A percentile compares a stretch with the other conserved stretches of the same genome.
Evolutionary conservation across 31 red algal species (phyloP).

Genomic region (Endocladia muricata): DNA sequence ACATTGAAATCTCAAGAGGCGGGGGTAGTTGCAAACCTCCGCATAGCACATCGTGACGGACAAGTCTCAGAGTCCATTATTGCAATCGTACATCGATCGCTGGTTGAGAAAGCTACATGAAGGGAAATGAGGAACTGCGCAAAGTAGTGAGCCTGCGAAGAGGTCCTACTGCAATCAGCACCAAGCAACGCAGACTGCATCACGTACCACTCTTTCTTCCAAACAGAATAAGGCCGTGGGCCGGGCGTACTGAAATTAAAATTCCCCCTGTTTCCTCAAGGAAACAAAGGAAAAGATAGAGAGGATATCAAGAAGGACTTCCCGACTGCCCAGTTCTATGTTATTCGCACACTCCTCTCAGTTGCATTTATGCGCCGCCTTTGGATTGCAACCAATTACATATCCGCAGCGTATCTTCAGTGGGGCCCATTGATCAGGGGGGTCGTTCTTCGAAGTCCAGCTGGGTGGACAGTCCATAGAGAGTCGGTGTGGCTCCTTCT

Average conservation of each 20-base stretch:
- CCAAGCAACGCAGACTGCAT: background rate
- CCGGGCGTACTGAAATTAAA: background rate
- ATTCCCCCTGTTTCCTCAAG: background rate
- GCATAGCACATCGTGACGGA: background rate
- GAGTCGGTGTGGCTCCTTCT: background rate
- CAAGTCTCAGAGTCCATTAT: background rate
- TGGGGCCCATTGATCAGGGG: background rate
- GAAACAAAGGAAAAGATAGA: background rate
- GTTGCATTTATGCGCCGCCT: background rate
- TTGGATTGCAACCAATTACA: background rate
- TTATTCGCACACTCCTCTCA: background rate
- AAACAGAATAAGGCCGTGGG: background rate
- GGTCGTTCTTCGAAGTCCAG: background rate
- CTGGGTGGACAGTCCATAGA: background rate
- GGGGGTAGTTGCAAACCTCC: background rate
- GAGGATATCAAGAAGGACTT: background rate
- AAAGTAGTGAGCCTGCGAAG: background rate
- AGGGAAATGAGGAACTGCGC: background rate
- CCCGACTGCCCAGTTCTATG: background rate
- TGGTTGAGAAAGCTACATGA: background rate
- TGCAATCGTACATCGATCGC: background rate
- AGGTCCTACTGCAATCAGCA: background rate
- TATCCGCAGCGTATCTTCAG: constrained; percentile 2
- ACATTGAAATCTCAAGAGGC: background rate
- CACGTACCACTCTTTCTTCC: constrained; percentile 1